phyloP scores from a whole-genome alignment of 805 yeast genomes.

The Yamadazyma olivae region DNA sequence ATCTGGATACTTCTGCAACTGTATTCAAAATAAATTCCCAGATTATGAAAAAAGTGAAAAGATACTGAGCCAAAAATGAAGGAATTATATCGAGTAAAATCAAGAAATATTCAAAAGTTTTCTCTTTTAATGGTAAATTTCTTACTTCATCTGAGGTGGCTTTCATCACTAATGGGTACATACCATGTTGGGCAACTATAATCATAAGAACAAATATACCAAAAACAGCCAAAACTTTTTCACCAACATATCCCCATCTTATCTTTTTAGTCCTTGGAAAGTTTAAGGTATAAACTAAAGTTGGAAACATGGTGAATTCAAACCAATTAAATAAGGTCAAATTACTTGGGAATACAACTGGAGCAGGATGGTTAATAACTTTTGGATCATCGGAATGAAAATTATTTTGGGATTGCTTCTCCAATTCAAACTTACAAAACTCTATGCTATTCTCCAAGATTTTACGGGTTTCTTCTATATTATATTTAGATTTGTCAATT shows the following conservation, averaged over 20 bases:
- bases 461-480: constrained; percentile 19
- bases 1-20: constrained; percentile 82
- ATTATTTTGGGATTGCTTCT: constrained; percentile 43
- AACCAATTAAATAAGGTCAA: constrained; percentile 66
- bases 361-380: constrained; percentile 1
- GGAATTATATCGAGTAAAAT: constrained; percentile 73
- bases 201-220: constrained; percentile 87
- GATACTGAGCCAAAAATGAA: constrained; percentile 70
- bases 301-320: constrained; percentile 83
- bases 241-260: constrained; percentile 64
- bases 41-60: constrained; percentile 80
- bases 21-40: constrained; percentile 94
- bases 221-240: constrained; percentile 75
- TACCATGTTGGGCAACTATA: constrained; percentile 65
- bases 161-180: constrained; percentile 69
- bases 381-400: constrained; percentile 10
- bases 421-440: constrained; percentile 73
- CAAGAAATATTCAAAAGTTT: constrained; percentile 49
- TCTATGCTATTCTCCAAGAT: constrained; percentile 48
- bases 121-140: constrained; percentile 43
- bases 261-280: constrained; percentile 74
- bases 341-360: constrained; percentile 64
- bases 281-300: constrained; percentile 76
- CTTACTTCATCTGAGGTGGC: constrained; percentile 60
- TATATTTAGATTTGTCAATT: constrained; percentile 12